Evolutionary conservation across 2,329 filamentous ascomycete genomes (phyloP), one percentile per base, ranked within the genome.

Genomic region (Phyllosticta paracitricarpa): DNA sequence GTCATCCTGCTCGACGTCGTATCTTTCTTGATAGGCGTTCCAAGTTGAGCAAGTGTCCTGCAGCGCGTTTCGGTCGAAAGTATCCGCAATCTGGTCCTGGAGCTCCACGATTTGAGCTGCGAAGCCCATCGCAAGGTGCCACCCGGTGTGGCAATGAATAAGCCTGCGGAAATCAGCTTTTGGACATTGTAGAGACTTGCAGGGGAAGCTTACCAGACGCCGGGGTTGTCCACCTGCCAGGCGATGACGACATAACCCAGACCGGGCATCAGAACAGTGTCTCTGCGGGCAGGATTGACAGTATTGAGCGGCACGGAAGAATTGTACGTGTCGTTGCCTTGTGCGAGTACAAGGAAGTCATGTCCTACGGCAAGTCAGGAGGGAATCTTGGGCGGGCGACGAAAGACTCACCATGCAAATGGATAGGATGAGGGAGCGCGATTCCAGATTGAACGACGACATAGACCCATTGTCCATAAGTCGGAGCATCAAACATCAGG

Each of bases 221-320:
- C 82, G 0, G 82, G 81, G 68, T 83, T 83, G 53, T 77, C 73
- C 0, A 79, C 79, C 55, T 72, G 69, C 70, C 82, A 82, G 22
- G 82, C 81, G 17, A 83, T 68, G 12, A 83, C 77, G 19, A 77
- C 75, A 65, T 79, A 79, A 2, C 75, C 75, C 4, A 64, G 64
- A 0, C 87, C 85, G n/a, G 80, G 81, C 0, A 91, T 73, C 1
- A 87, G 81, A 0, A 88, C 72, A 4, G 61, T 62, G 59, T 77
- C 75, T 14, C 75, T 70, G 22, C 75, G 71, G 1, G 71, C 68
- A 0, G 75, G 75, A 53, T 76, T 76, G 22, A 70, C 59, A 55
- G 75, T 70, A 10, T 66, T 73, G 6, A 78, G 67, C 0, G 70
- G 69, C 2, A 65, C 67, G 2, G 64, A 63, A 5, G 68, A 68